A percentile compares a stretch with the other conserved stretches of the same genome.
Evolutionary conservation across 2,329 filamentous ascomycete species (phyloP).

Genomic region (Cercospora sp.): DNA sequence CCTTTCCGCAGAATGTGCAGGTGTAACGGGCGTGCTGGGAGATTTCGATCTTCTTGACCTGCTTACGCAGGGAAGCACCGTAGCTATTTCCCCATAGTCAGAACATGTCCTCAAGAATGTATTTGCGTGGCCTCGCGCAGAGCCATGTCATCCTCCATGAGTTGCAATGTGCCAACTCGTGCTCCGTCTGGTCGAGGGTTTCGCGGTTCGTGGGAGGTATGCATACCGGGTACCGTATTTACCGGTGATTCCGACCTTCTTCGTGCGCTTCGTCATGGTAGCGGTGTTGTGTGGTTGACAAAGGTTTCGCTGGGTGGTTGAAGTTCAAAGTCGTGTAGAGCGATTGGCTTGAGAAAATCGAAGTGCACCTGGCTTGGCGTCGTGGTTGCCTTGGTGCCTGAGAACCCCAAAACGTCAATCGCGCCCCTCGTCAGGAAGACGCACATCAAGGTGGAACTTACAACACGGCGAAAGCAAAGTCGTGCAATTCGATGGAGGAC

Average conservation of each 20-base stretch:
- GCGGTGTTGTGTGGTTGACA: constrained; percentile 31
- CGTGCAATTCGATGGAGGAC: not conserved
- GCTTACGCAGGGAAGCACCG: constrained; percentile 99
- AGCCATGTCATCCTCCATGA: constrained; percentile 1
- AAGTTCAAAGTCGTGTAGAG: constrained; percentile 17
- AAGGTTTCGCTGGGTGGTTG: constrained; percentile 17
- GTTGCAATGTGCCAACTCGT: constrained; percentile 12
- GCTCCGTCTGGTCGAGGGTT: constrained; percentile 8
- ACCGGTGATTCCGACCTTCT: constrained; percentile 98
- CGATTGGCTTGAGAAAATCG: constrained; percentile 6
- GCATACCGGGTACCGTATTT: constrained; percentile 96
- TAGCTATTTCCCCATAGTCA: constrained; percentile 60
- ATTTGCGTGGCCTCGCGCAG: constrained; percentile 1
- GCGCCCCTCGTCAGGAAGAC: not conserved
- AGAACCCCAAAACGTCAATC: not conserved
- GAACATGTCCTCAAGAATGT: constrained; percentile 11
- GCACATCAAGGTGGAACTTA: not conserved
- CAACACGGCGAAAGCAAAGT: not conserved
- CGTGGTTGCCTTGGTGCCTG: constrained; percentile 2
- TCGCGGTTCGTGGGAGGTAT: constrained; percentile 16
- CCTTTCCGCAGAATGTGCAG: constrained; percentile 99
- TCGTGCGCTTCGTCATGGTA: constrained; percentile 94
- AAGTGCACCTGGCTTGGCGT: constrained; percentile 9
- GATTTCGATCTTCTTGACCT: constrained; percentile 99
- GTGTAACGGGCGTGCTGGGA: constrained; percentile 96